Base-by-base conservation (phyloP, 2,329 filamentous ascomycete genomes). In the Capronia epimyces region DNA sequence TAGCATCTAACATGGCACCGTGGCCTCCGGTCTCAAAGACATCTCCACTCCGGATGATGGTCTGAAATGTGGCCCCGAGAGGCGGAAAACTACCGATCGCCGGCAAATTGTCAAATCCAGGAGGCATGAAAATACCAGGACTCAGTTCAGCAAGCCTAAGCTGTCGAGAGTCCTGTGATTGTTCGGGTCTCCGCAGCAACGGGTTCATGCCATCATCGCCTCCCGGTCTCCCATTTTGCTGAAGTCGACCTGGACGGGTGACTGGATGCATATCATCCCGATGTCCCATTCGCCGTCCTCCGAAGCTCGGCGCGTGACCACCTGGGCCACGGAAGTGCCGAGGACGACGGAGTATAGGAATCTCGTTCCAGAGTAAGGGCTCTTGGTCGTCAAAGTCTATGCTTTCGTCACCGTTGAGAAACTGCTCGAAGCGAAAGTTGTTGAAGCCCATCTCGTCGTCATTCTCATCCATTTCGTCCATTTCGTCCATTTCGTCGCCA, bases 131-230 rank as follows among this genome's bases (percentile, higher is more conserved):
- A 31, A 50, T 47, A 27, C 45, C 65, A 52, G 70, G 72, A 25
- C 62, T 63, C 32, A 62, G 25, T 25, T 56, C 43, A 24, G 71
- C 68, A 34, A 42, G 8, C 44, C 51, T 36, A 8, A 37, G 36
- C 24, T 20, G 49, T 62, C 59, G 21, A 60, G 60, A 9, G 3
- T 37, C 42, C 65, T 66, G 46, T 66, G 70, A 40, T n/a, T 41
- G 47, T 32, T 53, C 50, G 40, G 69, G 68, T 49, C 87, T 84
- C 58, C 89, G 85, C 47, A 97, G 80, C 10, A 97, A 75, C 37
- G 91, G 91, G 64, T 97, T 96, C 18, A 83, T 77, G 2, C 89
- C 89, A 65, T 96, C 90, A 58, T 95, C 89, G 27, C 79, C 76
- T 22, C 75, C 75, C 46, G 79, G 71, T 25, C 78, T 73, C 16